phyloP scores from a whole-genome alignment of 2,329 filamentous ascomycete genomes.

The Phyllosticta ampelicida region DNA sequence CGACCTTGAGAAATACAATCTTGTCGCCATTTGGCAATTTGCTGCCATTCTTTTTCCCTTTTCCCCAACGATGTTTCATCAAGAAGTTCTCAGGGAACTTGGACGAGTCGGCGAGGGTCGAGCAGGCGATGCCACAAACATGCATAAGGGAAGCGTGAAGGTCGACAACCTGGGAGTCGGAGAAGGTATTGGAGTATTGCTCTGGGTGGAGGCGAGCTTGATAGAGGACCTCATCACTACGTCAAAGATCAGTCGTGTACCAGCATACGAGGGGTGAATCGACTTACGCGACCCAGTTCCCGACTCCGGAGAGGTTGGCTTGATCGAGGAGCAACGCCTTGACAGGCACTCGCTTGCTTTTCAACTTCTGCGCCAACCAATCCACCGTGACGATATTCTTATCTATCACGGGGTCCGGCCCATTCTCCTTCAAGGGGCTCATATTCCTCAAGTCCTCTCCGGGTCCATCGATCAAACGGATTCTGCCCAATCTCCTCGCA shows the following conservation, averaged over 20 bases:
- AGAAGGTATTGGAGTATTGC: constrained; percentile 79
- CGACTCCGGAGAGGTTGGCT: constrained; percentile 78
- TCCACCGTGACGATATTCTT: constrained; percentile 63
- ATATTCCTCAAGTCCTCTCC: constrained; percentile 64
- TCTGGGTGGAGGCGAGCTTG: constrained; percentile 84
- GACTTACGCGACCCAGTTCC: constrained; percentile 79
- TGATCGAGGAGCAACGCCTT: constrained; percentile 87
- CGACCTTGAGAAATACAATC: constrained; percentile 78
- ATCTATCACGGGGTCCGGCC: constrained; percentile 84
- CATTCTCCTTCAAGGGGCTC: constrained; percentile 78
- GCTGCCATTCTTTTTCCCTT: constrained; percentile 63
- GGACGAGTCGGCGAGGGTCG: constrained; percentile 67
- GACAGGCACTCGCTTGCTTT: constrained; percentile 68
- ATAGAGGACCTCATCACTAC: constrained; percentile 75
- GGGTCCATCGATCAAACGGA: constrained; percentile 72
- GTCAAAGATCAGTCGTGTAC: neutral
- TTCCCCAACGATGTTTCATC: constrained; percentile 81
- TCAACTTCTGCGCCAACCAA: constrained; percentile 63
- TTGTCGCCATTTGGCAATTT: constrained; percentile 74
- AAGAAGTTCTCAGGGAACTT: constrained; percentile 70
- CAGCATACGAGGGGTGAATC: neutral
- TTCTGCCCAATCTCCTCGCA: constrained; percentile 62
- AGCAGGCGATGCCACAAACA: constrained; percentile 71
- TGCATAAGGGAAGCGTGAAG: constrained; percentile 65
- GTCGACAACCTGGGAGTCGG: constrained; percentile 55